Conservation (phyloP, 1,139 yeast species). For the Candida mesenterica region DNA sequence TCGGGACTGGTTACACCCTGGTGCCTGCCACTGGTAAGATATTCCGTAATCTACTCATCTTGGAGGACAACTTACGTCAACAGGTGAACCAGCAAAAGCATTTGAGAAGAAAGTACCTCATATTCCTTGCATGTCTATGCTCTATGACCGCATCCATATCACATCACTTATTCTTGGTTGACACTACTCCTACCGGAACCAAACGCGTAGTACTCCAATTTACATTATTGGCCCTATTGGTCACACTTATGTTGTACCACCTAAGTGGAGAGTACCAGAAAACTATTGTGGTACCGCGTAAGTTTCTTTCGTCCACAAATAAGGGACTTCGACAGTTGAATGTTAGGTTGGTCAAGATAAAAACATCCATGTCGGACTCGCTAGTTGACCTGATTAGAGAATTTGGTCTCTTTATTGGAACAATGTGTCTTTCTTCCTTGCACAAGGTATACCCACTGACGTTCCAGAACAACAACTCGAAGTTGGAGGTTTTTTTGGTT, state of each 20-base stretch:
- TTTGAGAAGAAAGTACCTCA: slow-evolving; percentile 69
- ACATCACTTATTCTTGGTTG: slow-evolving; percentile 39
- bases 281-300: slow-evolving; percentile 78
- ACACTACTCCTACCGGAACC: slow-evolving; percentile 28
- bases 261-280: slow-evolving; percentile 86
- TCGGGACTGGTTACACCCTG: slow-evolving; percentile 41
- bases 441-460: slow-evolving; percentile 38
- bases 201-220: slow-evolving; percentile 55
- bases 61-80: slow-evolving; percentile 80
- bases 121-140: slow-evolving; percentile 59
- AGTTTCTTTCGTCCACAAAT: slow-evolving; percentile 75
- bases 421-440: slow-evolving; percentile 26
- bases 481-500: slow-evolving; percentile 42
- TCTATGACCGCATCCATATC: slow-evolving; percentile 41
- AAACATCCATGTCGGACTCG: slow-evolving; percentile 55
- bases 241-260: slow-evolving; percentile 75
- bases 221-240: slow-evolving; percentile 59
- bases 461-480: slow-evolving; percentile 31
- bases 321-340: slow-evolving; percentile 85
- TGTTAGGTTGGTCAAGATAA: slow-evolving; percentile 69
- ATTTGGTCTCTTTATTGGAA: slow-evolving; percentile 33
- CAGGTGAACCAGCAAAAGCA: slow-evolving; percentile 74
- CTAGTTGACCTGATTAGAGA: slow-evolving; percentile 46
- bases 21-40: slow-evolving; percentile 67
- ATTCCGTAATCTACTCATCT: slow-evolving; percentile 72